These are phyloP conservation scores for Daldinia caldariorum DNA, from an alignment of 495 filamentous ascomycete genomes.

Conservation along the genomic window DNA sequence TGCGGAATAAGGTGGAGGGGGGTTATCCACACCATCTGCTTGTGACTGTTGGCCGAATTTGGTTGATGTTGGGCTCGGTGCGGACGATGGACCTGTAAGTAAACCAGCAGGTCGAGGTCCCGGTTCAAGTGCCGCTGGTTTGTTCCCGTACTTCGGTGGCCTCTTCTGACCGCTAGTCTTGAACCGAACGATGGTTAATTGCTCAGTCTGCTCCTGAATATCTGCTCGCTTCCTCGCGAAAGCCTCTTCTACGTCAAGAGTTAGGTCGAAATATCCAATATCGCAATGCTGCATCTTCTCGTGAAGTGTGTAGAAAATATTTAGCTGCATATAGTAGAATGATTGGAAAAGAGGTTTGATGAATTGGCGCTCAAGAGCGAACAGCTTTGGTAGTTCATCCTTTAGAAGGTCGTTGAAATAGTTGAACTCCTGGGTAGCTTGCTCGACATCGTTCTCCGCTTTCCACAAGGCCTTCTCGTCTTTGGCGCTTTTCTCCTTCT, in stretches of 20 bases:
- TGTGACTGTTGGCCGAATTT: conserved; percentile 46
- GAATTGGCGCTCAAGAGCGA: conserved; percentile 92
- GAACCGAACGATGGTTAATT: conserved; percentile 83
- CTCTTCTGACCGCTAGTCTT: conserved; percentile 80
- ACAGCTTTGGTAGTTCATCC: conserved; percentile 92
- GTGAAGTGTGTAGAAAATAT: conserved; percentile 98
- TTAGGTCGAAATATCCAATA: conserved; percentile 96
- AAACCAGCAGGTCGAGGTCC: conserved; percentile 52
- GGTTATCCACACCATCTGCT: conserved; percentile 44
- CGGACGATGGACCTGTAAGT: conserved; percentile 52
- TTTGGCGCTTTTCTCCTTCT: conserved; percentile 95
- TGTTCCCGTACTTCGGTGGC: conserved; percentile 62
- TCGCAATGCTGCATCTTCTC: conserved; percentile 97
- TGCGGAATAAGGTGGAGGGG: conserved; percentile 72
- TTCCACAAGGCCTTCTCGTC: conserved; percentile 98
- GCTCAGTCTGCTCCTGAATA: conserved; percentile 83
- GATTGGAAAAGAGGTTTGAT: conserved; percentile 97
- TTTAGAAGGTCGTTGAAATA: conserved; percentile 97
- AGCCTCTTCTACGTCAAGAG: conserved; percentile 86
- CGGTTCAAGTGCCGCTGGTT: conserved; percentile 55
- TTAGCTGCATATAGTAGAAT: conserved; percentile 99
- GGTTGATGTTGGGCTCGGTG: conserved; percentile 28
- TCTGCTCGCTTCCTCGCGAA: conserved; percentile 89
- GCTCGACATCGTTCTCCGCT: conserved; percentile 90
- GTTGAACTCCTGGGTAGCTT: conserved; percentile 93